Evolutionary conservation across 352 stramenopile species (phyloP), one percentile per base, ranked within the genome.

Genomic region (Blastocystis sp.): DNA sequence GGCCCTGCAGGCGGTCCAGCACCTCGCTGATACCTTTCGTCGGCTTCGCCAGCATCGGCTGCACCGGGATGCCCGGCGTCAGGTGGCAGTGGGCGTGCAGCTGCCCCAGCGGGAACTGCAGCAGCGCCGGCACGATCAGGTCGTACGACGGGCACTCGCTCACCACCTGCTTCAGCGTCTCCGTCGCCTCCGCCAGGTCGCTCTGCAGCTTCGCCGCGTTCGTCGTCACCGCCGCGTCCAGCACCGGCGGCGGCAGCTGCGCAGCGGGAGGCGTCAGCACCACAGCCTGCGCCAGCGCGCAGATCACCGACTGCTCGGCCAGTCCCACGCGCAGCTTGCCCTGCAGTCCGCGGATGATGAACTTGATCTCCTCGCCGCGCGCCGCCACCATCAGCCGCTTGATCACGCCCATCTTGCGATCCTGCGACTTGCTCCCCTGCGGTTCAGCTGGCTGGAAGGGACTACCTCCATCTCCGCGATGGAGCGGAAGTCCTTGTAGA

Each of bases 241-340:
- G 61, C 14, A 80, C 19, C 4, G 43, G 71, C 3, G 74, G 68
- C 3, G 87, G 65, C 10, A 89, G 71, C 42, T 40, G 76, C n/a
- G 42, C 3, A 28, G 40, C 48, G 17, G 77, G 77, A 3, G 87
- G 87, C 28, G 87, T 90, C n/a, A 90, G 87, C 24, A 96, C 93
- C 40, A 98, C 94, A 6, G 97, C 94, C 90, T 99, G 97, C 21
- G 97, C 96, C 52, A 99, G 92, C 0, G 94, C 92, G 74, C 98
- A 95, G 1, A 99, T 90, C 14, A 99, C 98, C 17, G 96, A 98
- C 68, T 96, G 96, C 87, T 98, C 94, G 0, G 97, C 95, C 34
- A 99, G 90, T 3, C 97, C 97, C 90, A 99, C 98, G 43, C 97
- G 93, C 52, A 99, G 93, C 89, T 99, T 99, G 45, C 97, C 96